Evolutionary conservation across 768 basidiomycete species (phyloP), one percentile per base, ranked within the genome.

Genomic region (Pleurotus citrinopileatus): DNA sequence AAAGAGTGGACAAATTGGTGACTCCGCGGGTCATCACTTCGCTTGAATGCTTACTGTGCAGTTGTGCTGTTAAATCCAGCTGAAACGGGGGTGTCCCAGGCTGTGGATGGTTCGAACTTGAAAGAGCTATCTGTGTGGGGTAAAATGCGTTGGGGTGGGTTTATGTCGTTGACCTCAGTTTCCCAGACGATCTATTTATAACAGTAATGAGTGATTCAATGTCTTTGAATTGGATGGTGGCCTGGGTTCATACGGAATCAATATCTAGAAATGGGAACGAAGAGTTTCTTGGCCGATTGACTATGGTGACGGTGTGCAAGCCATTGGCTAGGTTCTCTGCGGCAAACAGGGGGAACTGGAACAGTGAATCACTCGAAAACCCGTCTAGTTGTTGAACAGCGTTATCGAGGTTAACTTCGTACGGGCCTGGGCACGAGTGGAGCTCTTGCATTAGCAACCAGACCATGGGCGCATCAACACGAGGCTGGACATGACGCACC

Each of bases 331-430:
- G 38, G n/a, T 55, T 55, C n/a, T 22, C 15, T 6, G 55, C 48
- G 10, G 46, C 29, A 32, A 51, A 55, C 23, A 55, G 27, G 10
- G 50, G 38, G n/a, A 32, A 42, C 17, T 51, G 13, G 25, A 55
- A 55, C 12, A 40, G 17, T 8, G 23, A 7, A 15, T 42, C 40
- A 10, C n/a, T 13, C 8, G 37, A 42, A 19, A 26, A 29, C 4
- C 52, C 52, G 8, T 53, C 23, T 20, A 26, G n/a, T 7, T 10
- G 36, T 20, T n/a, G 28, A 5, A 42, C 27, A n/a, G 12, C 38
- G n/a, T 48, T 48, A 27, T 55, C 55, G 29, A 55, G 50, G 19
- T 40, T 42, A 22, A 55, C 28, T 7, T 40, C 37, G 55, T 52
- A 55, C 19, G 26, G 27, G 7, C 55, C 55, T 51, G 22, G 3